Evolutionary conservation across 768 basidiomycete genomes (phyloP), one percentile per base, ranked within the genome.

Genomic region (Hysterangium stoloniferum): DNA sequence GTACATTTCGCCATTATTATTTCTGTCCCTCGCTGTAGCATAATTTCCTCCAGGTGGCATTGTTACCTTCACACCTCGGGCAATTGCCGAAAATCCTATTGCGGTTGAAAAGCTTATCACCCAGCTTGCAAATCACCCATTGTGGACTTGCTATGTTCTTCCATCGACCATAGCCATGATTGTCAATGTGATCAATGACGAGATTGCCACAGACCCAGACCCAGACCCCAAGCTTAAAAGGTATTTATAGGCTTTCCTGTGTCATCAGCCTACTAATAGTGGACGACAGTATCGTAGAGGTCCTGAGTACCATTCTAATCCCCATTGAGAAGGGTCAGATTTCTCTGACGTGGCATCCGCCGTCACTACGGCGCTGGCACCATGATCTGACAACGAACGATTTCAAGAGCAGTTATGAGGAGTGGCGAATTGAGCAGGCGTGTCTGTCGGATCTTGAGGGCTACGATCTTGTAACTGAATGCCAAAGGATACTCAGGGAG

Each of bases 61-160:
- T 54, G 72, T 80, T 2, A 86, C 85, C 1, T 84, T 89, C 52
- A 82, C 80, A 15, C 73, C 86, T 1, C 67, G 67, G 47, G 82
- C 78, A 17, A 69, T 89, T 41, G 54, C 72, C 11, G 72, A 76
- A 31, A 71, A 82, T 58, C 76, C 78, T 4, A 45, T 70, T 31
- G 76, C 71, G 12, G 63, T 78, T 9, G 63, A 69, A 35, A 61
- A 75, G 13, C 64, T 73, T 8, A 77, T 89, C 35, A 64, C 61
- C 19, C 68, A 76, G 57, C 63, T 84, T 12, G 63, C 68, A 48
- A 68, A 73, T 34, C 85, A 88, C 58, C 81, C 79, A 20, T 59
- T 82, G 15, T 90, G 86, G 85, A 66, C 67, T 9, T 78, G 78
- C 47, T 88, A 82, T 59, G 67, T 90, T 20, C 59, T 80, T 6